Percentiles rank a stretch among this genome's conserved stretches.
phyloP scores from a whole-genome alignment of 305 asterid genomes.

The Fraxinus paxiana region DNA sequence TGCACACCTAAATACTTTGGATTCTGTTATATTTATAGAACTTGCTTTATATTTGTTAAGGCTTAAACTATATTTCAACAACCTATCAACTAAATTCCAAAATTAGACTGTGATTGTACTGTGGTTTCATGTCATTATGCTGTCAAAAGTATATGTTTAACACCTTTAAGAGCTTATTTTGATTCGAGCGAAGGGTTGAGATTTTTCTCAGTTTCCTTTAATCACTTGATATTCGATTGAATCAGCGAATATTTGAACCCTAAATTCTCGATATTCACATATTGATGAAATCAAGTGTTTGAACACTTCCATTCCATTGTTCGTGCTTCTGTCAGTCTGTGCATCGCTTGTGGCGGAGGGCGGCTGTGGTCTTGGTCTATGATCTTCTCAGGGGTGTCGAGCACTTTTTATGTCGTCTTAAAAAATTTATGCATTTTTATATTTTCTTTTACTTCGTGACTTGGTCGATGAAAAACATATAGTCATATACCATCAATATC shows the following conservation, averaged over 20 bases:
- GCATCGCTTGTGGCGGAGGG: neutral
- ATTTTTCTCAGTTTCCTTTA: neutral
- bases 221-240: neutral
- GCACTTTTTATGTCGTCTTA: neutral
- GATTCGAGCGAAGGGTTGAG: neutral
- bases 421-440: neutral
- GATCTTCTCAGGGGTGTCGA: neutral
- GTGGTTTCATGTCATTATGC: neutral
- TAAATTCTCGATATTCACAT: neutral
- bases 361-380: neutral
- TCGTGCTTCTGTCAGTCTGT: neutral
- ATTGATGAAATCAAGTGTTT: neutral
- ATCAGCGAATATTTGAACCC: neutral
- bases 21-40: neutral
- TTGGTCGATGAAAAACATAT: neutral
- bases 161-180: neutral
- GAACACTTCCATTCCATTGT: neutral
- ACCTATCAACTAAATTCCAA: neutral
- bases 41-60: neutral
- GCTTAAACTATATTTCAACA: neutral
- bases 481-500: neutral
- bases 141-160: neutral
- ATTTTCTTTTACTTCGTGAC: neutral
- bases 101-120: neutral
- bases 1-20: neutral